Percentiles rank a stretch among this genome's conserved stretches.
These are phyloP conservation scores for Boletus rex-veris DNA, from an alignment of 768 basidiomycete species.

Conservation along the genomic window DNA sequence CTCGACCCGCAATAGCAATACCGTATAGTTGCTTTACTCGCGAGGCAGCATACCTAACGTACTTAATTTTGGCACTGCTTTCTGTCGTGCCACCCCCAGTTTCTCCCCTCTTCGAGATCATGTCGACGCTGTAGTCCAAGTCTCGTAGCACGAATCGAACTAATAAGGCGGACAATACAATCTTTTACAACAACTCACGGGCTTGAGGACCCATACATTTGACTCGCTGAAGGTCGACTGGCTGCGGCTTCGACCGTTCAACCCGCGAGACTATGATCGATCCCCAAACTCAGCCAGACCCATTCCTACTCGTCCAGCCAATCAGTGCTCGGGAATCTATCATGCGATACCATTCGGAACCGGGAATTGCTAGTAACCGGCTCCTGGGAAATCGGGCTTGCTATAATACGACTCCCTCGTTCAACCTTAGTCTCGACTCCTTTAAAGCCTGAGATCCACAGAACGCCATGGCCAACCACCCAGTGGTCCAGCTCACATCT, in stretches of 20 bases:
- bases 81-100: slow-evolving; percentile 4
- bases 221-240: too few relatives aligned
- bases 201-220: too few relatives aligned
- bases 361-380: slow-evolving; percentile 14
- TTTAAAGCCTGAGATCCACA: too few relatives aligned
- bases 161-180: not conserved
- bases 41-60: slow-evolving; percentile 25
- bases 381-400: not conserved
- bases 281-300: too few relatives aligned
- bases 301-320: too few relatives aligned
- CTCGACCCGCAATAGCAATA: slow-evolving; percentile 19
- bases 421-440: too few relatives aligned
- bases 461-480: slow-evolving; percentile 56
- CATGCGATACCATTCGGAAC: not conserved
- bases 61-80: slow-evolving; percentile 24
- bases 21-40: slow-evolving; percentile 25
- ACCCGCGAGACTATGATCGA: too few relatives aligned
- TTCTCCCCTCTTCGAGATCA: not conserved
- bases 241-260: too few relatives aligned
- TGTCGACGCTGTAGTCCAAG: slow-evolving; percentile 8
- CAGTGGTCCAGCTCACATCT: slow-evolving; percentile 74
- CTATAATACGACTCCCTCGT: too few relatives aligned
- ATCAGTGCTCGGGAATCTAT: too few relatives aligned
- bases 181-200: too few relatives aligned
- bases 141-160: slow-evolving; percentile 8